Base-by-base conservation (phyloP, 2,329 filamentous ascomycete species). In the Epichloe glyceriae region DNA sequence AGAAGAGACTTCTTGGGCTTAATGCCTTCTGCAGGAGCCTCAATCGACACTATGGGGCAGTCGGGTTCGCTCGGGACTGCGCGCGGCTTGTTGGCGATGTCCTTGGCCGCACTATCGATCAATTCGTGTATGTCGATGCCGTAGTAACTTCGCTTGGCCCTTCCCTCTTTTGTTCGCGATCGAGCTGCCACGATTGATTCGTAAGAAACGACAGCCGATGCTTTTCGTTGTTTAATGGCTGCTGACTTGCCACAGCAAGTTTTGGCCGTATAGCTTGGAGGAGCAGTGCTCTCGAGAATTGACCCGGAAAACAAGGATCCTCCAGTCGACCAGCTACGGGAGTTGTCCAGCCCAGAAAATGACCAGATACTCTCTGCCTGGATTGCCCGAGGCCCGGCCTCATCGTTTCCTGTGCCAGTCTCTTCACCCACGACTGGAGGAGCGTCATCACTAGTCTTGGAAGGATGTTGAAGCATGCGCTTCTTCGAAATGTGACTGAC, bases 101-200 rank as follows among this genome's bases (percentile, higher is more conserved):
- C 80, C 19, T 77, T 76, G 49, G 79, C 71, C 3, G 85, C 85
- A 15, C 84, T 77, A 51, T 86, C 83, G 52, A 97, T 76, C 39
- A 98, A 71, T 50, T 81, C 74, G 65, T 96, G 89, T 35, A 98
- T 93, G 45, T 95, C 85, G 56, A 98, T 85, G 10, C 93, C 93
- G 64, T 95, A 98, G 67, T 90, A 97, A 58, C 83, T 84, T 58
- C 80, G 80, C 60, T 79, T 80, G 2, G 86, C 86, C 52, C 81
- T 75, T 2, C 85, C 83, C 51, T 83, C 78, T 55, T 79, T 81
- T 0, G 76, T 81, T 50, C 70, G 78, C 5, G 85, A 87, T 47
- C 85, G 74, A 11, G 80, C 76, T 20, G 84, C 83, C 3, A 86
- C 78, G 57, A 88, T 75, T 39, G 77, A 70, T 60, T 86, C 80